Base-by-base conservation (phyloP, 306 rosid genomes). In the Medicago ruthenica region DNA sequence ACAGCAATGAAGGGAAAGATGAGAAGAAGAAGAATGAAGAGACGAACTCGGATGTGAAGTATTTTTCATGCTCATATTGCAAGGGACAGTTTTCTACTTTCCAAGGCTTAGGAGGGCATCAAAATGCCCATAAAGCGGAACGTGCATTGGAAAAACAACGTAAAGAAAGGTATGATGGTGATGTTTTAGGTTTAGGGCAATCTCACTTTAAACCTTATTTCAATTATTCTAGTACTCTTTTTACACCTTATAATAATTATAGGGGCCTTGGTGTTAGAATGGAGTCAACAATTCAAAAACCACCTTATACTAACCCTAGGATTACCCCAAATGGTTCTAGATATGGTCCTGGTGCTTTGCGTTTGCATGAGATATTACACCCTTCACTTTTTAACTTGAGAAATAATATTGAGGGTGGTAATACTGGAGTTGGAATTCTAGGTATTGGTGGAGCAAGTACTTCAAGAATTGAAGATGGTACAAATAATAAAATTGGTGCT, bases 81-180 rank as follows among this genome's bases (percentile, higher is more conserved):
- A 87, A 82, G 78, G 84, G 90, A 21, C 81, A 80, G 27, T 92
- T 92, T 78, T 86, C 90, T 8, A 83, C 96, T 0, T 87, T 94
- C 1, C 96, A 92, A 31, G 97, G 96, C 0, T 48, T 92, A 21
- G 97, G 97, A 13, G 96, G 97, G 1, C 97, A 90, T n/a, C 97
- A 92, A 61, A 92, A 92, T 63, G 96, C 97, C 0, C 97, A 92
- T 44, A 92, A 86, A 16, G 87, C 83, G 21, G 96, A 90, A 80
- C 88, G 92, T 0, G 87, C 87, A 0, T 13, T 88, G 4, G 94
- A 86, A 1, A 92, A 92, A 42, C 84, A 88, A 37, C 88, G 79
- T 11, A 86, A 87, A 12, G 91, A 88, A 77, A 92, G 85, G 4
- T 34, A 81, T 7, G 5, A 67, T 0, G 86, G 67, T 17, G 41